Percentiles rank a stretch among this genome's conserved stretches.
Conservation (phyloP, 2,329 filamentous ascomycete species). For the Paramyrothecium roridum region DNA sequence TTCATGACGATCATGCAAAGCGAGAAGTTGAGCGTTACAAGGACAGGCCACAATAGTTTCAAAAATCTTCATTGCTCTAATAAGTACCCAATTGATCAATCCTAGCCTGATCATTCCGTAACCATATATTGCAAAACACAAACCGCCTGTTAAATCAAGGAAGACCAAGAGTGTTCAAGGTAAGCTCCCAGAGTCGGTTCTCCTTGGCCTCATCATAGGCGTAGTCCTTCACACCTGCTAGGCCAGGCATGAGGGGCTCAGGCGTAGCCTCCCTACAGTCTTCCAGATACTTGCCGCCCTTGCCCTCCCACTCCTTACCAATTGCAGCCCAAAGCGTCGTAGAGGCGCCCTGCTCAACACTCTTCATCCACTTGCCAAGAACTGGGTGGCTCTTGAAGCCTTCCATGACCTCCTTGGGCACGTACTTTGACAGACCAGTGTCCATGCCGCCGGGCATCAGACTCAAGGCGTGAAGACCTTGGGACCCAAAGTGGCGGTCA, state of each 20-base stretch:
- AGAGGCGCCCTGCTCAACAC: not conserved
- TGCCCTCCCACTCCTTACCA: constrained; percentile 1
- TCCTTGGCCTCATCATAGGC: not conserved
- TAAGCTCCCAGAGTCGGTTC: not conserved
- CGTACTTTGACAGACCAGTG: constrained; percentile 1
- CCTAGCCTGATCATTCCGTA: not conserved
- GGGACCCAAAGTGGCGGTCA: constrained; percentile 38
- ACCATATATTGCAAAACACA: too few species aligned
- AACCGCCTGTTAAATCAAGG: too few species aligned
- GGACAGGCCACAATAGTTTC: too few species aligned
- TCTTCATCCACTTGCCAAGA: not conserved
- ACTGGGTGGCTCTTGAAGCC: not conserved
- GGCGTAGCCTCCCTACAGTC: not conserved
- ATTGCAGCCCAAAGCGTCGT: constrained; percentile 3
- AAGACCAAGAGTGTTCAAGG: not conserved
- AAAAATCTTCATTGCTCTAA: too few species aligned
- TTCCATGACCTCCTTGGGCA: not conserved
- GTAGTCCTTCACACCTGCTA: not conserved
- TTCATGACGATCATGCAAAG: too few species aligned
- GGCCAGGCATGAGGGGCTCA: not conserved
- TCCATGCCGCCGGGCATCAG: constrained; percentile 42
- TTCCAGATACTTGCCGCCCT: constrained; percentile 3
- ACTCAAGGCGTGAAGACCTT: constrained; percentile 33
- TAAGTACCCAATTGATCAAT: not conserved
- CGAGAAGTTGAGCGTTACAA: too few species aligned